Percentiles rank a stretch among this genome's conserved stretches.
phyloP scores from a whole-genome alignment of 2,329 filamentous ascomycete species.

The Alternaria triticimaculans region DNA sequence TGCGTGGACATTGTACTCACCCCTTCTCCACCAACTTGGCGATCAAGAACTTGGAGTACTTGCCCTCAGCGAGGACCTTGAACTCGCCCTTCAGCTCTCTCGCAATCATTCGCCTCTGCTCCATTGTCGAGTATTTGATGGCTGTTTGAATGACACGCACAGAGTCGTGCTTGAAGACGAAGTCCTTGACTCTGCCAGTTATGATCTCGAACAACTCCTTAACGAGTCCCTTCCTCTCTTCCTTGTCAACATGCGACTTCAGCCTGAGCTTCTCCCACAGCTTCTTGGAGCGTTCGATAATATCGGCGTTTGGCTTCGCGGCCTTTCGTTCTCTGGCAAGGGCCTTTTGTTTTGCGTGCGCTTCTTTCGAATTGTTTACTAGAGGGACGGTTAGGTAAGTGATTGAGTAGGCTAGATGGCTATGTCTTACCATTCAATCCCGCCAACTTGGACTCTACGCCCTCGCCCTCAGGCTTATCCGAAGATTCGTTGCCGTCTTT shows the following conservation, averaged over 20 bases:
- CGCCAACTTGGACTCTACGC: conserved; percentile 30
- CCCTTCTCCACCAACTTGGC: conserved; percentile 93
- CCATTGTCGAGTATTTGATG: conserved; percentile 88
- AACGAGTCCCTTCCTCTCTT: conserved; percentile 85
- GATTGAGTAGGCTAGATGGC: not conserved
- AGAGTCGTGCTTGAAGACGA: conserved; percentile 97
- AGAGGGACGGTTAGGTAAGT: conserved; percentile 20
- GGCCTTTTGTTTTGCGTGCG: conserved; percentile 91
- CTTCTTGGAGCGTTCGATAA: conserved; percentile 89
- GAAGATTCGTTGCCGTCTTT: conserved; percentile 10
- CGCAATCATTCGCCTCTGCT: conserved; percentile 86
- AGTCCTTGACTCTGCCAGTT: conserved; percentile 88
- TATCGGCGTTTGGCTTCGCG: conserved; percentile 90
- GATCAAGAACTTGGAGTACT: conserved; percentile 96
- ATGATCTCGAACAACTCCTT: conserved; percentile 91
- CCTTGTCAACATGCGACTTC: conserved; percentile 90
- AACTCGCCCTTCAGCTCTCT: conserved; percentile 86
- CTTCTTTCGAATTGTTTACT: conserved; percentile 80
- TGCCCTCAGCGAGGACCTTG: conserved; percentile 85
- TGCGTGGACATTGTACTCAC: conserved; percentile 30
- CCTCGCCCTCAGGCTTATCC: conserved; percentile 19
- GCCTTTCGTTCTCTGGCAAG: conserved; percentile 87
- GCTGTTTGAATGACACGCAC: conserved; percentile 97
- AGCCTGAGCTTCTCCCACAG: conserved; percentile 92
- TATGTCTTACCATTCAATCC: conserved; percentile 35